Percentiles rank a stretch among this genome's conserved stretches.
These are phyloP conservation scores for Hyaloscypha hepaticicola DNA, from an alignment of 495 filamentous ascomycete genomes.

Conservation along the genomic window DNA sequence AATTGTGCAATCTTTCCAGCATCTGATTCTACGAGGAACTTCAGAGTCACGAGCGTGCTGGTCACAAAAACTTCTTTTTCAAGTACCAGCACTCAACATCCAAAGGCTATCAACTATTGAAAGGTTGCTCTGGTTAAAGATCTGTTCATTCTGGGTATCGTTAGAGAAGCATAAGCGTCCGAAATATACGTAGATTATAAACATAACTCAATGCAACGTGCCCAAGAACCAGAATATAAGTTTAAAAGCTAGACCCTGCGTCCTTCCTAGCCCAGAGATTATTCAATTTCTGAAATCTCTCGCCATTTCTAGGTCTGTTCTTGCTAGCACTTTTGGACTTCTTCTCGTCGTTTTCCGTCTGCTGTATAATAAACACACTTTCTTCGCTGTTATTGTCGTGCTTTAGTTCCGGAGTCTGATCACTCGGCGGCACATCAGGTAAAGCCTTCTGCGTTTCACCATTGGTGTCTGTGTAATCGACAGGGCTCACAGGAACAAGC, in stretches of 20 bases:
- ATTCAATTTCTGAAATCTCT: not conserved
- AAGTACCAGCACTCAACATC: no score
- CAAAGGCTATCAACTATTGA: no score
- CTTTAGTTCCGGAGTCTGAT: not conserved
- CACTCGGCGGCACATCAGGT: not conserved
- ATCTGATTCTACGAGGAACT: no score
- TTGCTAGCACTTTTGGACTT: not conserved
- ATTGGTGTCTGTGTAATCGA: not conserved
- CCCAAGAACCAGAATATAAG: not conserved
- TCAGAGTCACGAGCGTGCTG: no score
- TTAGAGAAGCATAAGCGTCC: no score
- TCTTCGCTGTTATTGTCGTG: not conserved
- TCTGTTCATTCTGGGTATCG: no score
- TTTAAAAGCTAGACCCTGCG: not conserved
- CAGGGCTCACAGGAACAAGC: not conserved
- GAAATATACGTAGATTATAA: no score
- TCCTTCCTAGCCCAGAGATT: not conserved
- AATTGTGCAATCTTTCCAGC: no score
- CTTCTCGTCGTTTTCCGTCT: not conserved
- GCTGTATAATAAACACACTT: not conserved
- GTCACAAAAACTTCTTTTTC: no score
- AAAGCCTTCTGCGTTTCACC: not conserved
- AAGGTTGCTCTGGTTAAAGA: no score
- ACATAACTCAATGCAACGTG: not conserved
- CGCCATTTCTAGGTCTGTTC: not conserved